Conservation (phyloP, 345 rosid genomes). For the Gossypium herbaceum region DNA sequence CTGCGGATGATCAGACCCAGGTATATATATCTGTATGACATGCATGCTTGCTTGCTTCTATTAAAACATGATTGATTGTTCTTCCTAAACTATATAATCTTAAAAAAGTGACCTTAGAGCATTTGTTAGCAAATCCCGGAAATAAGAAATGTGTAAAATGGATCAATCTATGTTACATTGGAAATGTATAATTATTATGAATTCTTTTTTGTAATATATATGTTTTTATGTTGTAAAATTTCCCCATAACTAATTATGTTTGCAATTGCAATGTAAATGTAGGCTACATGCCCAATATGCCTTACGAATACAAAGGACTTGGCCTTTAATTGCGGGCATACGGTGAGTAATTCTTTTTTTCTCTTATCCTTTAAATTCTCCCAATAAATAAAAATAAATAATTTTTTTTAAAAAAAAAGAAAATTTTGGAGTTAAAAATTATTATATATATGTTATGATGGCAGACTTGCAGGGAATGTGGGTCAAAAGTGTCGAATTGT, state of each 20-base stretch:
- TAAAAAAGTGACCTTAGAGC: too few relatives aligned
- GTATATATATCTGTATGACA: background rate
- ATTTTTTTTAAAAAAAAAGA: too few relatives aligned
- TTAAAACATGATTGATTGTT: background rate
- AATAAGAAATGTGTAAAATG: too few relatives aligned
- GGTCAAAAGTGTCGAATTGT: slow-evolving; percentile 43
- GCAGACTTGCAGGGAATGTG: slow-evolving; percentile 67
- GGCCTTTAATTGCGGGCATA: slow-evolving; percentile 74
- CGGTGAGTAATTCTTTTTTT: slow-evolving; percentile 39
- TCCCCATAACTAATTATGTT: background rate
- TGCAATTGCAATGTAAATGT: slow-evolving; percentile 8
- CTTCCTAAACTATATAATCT: too few relatives aligned
- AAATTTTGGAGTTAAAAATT: background rate
- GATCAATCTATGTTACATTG: too few relatives aligned
- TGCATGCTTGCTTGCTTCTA: background rate
- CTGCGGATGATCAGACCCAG: slow-evolving; percentile 10
- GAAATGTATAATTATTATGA: too few relatives aligned
- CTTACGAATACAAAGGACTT: slow-evolving; percentile 48
- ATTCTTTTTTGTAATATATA: too few relatives aligned
- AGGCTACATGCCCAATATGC: slow-evolving; percentile 66
- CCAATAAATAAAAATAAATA: background rate
- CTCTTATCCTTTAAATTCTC: background rate
- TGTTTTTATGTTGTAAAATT: background rate
- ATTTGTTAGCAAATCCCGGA: too few relatives aligned
- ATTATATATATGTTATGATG: background rate